Percentiles rank a stretch among this genome's conserved stretches.
These are phyloP conservation scores for Datura wrightii DNA, from an alignment of 257 asterid species.

Conservation along the genomic window DNA sequence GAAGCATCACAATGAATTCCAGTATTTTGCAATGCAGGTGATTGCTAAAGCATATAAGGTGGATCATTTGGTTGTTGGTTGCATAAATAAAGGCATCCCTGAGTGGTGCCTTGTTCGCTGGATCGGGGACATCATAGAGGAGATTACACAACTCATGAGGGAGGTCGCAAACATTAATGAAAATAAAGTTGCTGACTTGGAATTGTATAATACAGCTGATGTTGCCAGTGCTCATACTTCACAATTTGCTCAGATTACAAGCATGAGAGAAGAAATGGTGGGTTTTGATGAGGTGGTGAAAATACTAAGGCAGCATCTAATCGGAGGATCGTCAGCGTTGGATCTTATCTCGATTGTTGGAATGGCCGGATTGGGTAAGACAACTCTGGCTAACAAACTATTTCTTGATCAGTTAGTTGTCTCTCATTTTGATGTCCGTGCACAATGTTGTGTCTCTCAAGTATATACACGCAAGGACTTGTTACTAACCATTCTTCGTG, in stretches of 20 bases:
- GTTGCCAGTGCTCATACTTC: neutral
- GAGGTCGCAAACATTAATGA: neutral
- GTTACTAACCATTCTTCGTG: too few species aligned
- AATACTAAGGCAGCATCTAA: neutral
- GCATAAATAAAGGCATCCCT: conserved; percentile 25
- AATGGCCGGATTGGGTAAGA: too few species aligned
- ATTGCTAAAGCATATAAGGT: conserved; percentile 34
- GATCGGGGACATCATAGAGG: conserved; percentile 15
- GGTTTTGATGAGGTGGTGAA: neutral
- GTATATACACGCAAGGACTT: too few species aligned
- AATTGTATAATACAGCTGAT: neutral
- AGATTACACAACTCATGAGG: neutral
- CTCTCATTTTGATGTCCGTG: too few species aligned
- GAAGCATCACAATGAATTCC: neutral
- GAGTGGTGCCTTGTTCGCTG: conserved; percentile 25
- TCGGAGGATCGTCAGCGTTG: neutral
- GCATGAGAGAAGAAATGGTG: neutral
- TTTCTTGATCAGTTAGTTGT: too few species aligned
- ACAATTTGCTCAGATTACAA: neutral
- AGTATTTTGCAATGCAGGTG: neutral
- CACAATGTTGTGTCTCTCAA: too few species aligned
- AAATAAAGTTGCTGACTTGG: neutral
- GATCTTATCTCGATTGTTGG: conserved; percentile 17
- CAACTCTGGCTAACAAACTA: too few species aligned
- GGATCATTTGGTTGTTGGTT: conserved; percentile 30